These are phyloP conservation scores for Lipomyces kockii DNA, from an alignment of 805 yeast genomes.

Conservation along the genomic window DNA sequence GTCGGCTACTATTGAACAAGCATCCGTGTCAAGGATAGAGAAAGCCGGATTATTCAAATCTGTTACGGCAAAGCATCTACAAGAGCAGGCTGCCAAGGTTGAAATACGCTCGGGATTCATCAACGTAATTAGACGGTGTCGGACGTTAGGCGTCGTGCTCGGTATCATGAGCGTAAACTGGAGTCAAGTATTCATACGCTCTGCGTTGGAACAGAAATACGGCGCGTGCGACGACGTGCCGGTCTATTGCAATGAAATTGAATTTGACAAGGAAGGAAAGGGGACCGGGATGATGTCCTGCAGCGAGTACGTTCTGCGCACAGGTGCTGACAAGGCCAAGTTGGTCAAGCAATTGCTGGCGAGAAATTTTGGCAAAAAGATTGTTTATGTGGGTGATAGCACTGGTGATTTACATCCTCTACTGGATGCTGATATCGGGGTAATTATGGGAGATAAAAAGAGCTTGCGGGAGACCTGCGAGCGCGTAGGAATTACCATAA, in stretches of 20 bases:
- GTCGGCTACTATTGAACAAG: slow-evolving; percentile 25
- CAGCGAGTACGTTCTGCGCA: slow-evolving; percentile 10
- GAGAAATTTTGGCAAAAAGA: slow-evolving; percentile 1
- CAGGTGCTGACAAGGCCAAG: slow-evolving; percentile 32
- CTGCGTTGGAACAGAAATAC: slow-evolving; percentile 8
- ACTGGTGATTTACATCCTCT: slow-evolving; percentile 35
- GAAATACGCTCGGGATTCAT: slow-evolving; percentile 21
- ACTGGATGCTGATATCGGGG: slow-evolving; percentile 23
- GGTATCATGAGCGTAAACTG: slow-evolving; percentile 36
- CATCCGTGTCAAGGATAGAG: slow-evolving; percentile 36
- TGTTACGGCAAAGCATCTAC: slow-evolving; percentile 18
- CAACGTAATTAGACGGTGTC: slow-evolving; percentile 10
- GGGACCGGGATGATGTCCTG: slow-evolving; percentile 20
- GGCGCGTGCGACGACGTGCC: slow-evolving; percentile 12
- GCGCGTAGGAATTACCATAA: slow-evolving; percentile 13
- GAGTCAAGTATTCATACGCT: slow-evolving; percentile 28
- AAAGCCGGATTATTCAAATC: slow-evolving; percentile 28
- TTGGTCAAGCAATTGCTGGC: slow-evolving; percentile 11
- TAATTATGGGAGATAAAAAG: slow-evolving; percentile 24
- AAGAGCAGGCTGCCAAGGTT: slow-evolving; percentile 19
- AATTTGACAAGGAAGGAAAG: slow-evolving; percentile 14
- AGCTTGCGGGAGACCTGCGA: slow-evolving; percentile 17
- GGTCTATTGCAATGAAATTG: slow-evolving; percentile 23
- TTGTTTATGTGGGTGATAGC: slow-evolving; percentile 37
- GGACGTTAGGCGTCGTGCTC: not conserved